phyloP scores from a whole-genome alignment of 345 rosid species.

The Mangifera indica region DNA sequence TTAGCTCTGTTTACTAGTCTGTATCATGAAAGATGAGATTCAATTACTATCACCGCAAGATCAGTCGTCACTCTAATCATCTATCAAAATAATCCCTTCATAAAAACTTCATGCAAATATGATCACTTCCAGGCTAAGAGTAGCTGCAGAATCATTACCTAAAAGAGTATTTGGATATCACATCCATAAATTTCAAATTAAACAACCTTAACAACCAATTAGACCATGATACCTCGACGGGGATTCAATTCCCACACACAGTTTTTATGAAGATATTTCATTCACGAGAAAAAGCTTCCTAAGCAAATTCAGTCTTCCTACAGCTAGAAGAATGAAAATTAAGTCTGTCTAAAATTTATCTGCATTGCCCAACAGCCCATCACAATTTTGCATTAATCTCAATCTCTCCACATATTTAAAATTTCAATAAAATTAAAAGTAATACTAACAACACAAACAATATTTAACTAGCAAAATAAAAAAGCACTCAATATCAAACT shows the following conservation, averaged over 20 bases:
- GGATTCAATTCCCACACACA: not conserved
- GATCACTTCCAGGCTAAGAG: not conserved
- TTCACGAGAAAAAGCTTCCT: not conserved
- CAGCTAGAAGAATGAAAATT: conserved; percentile 4
- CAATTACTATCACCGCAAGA: not conserved
- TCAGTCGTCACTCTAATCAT: not conserved
- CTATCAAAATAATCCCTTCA: not conserved
- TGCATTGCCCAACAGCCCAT: conserved; percentile 19
- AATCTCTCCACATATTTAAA: conserved; percentile 5
- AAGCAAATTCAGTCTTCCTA: conserved; percentile 6
- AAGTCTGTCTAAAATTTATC: conserved; percentile 2
- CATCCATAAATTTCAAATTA: not conserved
- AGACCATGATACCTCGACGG: not conserved
- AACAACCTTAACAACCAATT: not conserved
- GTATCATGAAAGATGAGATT: not conserved
- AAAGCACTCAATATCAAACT: not conserved
- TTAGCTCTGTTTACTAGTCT: not conserved
- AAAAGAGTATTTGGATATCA: not conserved
- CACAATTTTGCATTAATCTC: conserved; percentile 8
- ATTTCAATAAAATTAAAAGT: not conserved
- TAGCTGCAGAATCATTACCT: not conserved
- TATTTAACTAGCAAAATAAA: not conserved
- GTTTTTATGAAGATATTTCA: not conserved
- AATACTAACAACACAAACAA: not conserved
- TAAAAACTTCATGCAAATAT: not conserved